Conservation (phyloP, 73 alveolate genomes). For the Uronychia setigera region DNA sequence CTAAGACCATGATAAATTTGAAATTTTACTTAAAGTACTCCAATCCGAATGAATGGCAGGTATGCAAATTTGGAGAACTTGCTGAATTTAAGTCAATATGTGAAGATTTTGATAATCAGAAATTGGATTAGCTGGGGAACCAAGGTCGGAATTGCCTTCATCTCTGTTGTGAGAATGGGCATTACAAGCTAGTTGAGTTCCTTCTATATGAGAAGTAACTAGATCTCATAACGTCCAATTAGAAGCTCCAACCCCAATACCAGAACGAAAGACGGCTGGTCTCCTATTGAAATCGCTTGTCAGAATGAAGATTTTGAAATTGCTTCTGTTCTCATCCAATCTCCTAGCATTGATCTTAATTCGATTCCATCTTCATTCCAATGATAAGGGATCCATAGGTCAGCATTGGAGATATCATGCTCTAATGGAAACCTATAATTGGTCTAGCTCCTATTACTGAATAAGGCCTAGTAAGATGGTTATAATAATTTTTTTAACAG, state of each 20-base stretch:
- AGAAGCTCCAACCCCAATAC: conserved; percentile 9
- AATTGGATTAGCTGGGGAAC: background rate
- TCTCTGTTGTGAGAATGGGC: background rate
- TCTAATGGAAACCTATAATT: conserved; percentile 11
- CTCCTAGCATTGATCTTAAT: background rate
- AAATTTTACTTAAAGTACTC: too few relatives aligned
- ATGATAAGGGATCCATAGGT: conserved; percentile 17
- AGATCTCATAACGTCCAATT: background rate
- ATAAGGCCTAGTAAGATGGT: too few relatives aligned
- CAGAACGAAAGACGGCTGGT: conserved; percentile 14
- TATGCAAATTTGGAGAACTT: too few relatives aligned
- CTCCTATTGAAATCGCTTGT: conserved; percentile 33
- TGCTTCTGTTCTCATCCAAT: conserved; percentile 2
- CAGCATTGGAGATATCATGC: conserved; percentile 14
- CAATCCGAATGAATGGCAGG: too few relatives aligned
- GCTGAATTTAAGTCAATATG: too few relatives aligned
- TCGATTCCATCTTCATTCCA: too few relatives aligned
- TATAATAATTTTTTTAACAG: too few relatives aligned
- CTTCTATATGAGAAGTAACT: background rate
- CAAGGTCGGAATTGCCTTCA: background rate
- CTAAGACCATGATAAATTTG: too few relatives aligned
- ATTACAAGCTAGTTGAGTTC: background rate
- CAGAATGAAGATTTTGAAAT: conserved; percentile 1
- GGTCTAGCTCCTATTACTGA: conserved; percentile 10
- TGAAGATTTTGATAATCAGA: too few relatives aligned